phyloP scores from a whole-genome alignment of 129 eudicot species.

The Lactuca saligna region DNA sequence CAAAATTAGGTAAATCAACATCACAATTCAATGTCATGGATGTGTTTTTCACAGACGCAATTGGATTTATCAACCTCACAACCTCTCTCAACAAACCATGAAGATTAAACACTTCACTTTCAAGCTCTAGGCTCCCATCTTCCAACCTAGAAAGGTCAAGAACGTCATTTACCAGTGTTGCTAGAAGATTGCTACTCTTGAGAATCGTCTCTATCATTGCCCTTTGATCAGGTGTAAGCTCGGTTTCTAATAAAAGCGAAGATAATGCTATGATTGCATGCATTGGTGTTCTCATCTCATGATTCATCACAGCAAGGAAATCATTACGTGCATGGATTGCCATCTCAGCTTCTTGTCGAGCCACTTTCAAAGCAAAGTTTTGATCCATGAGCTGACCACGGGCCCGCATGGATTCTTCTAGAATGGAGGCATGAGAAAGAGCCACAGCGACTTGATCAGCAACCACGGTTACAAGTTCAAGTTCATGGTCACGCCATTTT shows the following conservation, averaged over 20 bases:
- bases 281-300: conserved; percentile 74
- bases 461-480: conserved; percentile 68
- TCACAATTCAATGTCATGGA: conserved; percentile 44
- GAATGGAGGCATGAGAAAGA: conserved; percentile 69
- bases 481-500: conserved; percentile 63
- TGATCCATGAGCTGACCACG: conserved; percentile 67
- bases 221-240: conserved; percentile 61
- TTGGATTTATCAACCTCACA: conserved; percentile 47
- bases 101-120: conserved; percentile 43
- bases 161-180: conserved; percentile 59
- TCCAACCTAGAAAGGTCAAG: conserved; percentile 68
- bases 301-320: conserved; percentile 62
- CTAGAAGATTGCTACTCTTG: conserved; percentile 57
- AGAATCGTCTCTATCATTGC: conserved; percentile 62
- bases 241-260: conserved; percentile 57
- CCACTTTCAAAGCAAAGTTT: conserved; percentile 57
- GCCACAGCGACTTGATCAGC: conserved; percentile 86
- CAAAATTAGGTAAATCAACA: conserved; percentile 48
- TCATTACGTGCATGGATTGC: conserved; percentile 69
- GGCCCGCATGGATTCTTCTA: conserved; percentile 67
- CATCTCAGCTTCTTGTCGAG: conserved; percentile 67
- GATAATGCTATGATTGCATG: conserved; percentile 55
- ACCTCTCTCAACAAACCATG: conserved; percentile 52
- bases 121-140: conserved; percentile 62
- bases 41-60: conserved; percentile 57